Conservation (phyloP, 305 asterid species). For the Withania somnifera region DNA sequence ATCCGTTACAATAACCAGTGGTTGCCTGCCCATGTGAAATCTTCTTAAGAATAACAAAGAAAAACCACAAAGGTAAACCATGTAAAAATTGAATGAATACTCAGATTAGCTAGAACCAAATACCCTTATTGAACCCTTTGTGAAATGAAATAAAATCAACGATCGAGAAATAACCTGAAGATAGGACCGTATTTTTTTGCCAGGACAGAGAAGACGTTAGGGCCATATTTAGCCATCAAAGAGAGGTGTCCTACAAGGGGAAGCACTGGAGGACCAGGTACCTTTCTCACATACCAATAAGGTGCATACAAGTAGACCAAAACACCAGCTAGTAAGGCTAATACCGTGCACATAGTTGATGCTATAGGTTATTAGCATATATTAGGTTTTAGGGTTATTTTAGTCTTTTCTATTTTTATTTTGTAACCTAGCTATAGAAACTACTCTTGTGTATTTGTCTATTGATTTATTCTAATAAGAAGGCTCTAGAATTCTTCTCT, state of each 20-base stretch:
- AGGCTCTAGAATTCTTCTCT: too few species aligned
- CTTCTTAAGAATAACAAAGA: slow-evolving; percentile 19
- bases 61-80: neutral
- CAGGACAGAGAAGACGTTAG: slow-evolving; percentile 68
- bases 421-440: too few species aligned
- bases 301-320: slow-evolving; percentile 61
- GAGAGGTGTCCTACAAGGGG: slow-evolving; percentile 87
- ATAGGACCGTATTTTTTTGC: slow-evolving; percentile 75
- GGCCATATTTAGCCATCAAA: slow-evolving; percentile 84
- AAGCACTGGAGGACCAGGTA: slow-evolving; percentile 82
- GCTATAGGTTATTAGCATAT: too few species aligned
- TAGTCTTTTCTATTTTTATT: too few species aligned
- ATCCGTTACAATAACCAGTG: slow-evolving; percentile 74
- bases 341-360: slow-evolving; percentile 15
- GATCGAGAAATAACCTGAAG: slow-evolving; percentile 47
- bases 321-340: slow-evolving; percentile 28
- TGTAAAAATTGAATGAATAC: neutral
- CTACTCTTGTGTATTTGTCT: too few species aligned
- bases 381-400: too few species aligned
- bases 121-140: neutral
- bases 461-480: too few species aligned
- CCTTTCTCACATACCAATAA: slow-evolving; percentile 69
- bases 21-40: slow-evolving; percentile 97
- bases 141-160: neutral
- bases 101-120: neutral